Evolutionary conservation across 345 rosid species (phyloP).

Genomic region (Streptanthus diversifolius): DNA sequence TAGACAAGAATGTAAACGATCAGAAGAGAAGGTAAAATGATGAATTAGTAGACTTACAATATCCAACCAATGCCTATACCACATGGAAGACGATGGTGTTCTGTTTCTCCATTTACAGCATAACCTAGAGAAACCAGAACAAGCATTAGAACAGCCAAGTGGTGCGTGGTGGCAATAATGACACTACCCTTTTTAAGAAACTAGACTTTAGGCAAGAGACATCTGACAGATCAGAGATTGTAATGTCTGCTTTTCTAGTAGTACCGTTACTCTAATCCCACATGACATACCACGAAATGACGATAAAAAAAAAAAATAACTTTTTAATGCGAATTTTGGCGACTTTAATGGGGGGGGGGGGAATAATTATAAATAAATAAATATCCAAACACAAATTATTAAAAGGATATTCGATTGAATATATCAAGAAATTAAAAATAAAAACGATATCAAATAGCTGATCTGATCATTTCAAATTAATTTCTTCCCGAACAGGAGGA

Average conservation of each 20-base stretch:
- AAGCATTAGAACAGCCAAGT: background rate
- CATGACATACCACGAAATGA: background rate
- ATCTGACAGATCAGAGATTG: background rate
- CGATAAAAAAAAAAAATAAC: background rate
- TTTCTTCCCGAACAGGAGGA: no score
- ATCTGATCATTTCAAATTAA: background rate
- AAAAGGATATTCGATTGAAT: background rate
- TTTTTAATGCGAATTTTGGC: background rate
- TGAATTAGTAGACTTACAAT: constrained; percentile 16
- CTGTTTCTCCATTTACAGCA: constrained; percentile 17
- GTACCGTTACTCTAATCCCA: background rate
- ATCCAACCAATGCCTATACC: constrained; percentile 34
- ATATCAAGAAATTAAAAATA: background rate
- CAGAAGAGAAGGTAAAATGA: constrained; percentile 4
- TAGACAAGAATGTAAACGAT: background rate
- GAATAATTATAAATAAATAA: background rate
- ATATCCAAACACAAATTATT: background rate
- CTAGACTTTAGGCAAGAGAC: background rate
- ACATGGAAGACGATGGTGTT: constrained; percentile 30
- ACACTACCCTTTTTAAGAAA: background rate
- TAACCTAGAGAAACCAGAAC: constrained; percentile 15
- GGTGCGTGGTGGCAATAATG: background rate
- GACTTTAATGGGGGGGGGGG: background rate
- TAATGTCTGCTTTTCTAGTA: background rate
- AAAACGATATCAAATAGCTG: background rate